Conservation (phyloP, 345 rosid species). For the Physaria fendleri region DNA sequence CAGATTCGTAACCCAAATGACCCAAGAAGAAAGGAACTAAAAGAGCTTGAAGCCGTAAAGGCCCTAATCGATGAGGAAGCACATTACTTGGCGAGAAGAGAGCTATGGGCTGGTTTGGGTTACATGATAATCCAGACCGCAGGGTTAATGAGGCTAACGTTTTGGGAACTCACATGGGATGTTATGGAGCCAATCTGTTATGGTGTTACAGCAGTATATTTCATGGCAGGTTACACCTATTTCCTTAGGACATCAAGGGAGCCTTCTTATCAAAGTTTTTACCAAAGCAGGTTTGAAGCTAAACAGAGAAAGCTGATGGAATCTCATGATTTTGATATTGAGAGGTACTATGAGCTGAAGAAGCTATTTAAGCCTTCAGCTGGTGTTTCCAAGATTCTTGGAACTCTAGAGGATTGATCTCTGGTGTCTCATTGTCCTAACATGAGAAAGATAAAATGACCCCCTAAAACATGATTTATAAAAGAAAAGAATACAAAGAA, state of each 20-base stretch:
- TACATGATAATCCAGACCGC: constrained; percentile 69
- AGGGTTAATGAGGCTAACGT: constrained; percentile 90
- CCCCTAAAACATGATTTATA: background rate
- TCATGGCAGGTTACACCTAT: constrained; percentile 68
- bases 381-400: constrained; percentile 24
- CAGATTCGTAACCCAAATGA: constrained; percentile 35
- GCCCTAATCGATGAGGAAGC: constrained; percentile 50
- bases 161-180: constrained; percentile 99
- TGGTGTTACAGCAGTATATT: constrained; percentile 61
- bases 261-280: constrained; percentile 87
- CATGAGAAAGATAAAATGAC: constrained; percentile 4
- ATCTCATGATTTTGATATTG: constrained; percentile 41
- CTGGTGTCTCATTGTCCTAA: constrained; percentile 15
- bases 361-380: constrained; percentile 26
- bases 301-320: constrained; percentile 59
- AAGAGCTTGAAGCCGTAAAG: constrained; percentile 51
- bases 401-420: constrained; percentile 6
- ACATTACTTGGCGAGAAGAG: constrained; percentile 46
- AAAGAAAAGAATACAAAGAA: background rate
- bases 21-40: constrained; percentile 58
- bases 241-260: constrained; percentile 80
- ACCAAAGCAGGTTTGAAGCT: constrained; percentile 55
- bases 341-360: constrained; percentile 54
- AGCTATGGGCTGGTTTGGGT: constrained; percentile 71
- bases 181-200: constrained; percentile 99